Base-by-base conservation (phyloP, 352 stramenopile genomes). In the Phytophthora sp. region DNA sequence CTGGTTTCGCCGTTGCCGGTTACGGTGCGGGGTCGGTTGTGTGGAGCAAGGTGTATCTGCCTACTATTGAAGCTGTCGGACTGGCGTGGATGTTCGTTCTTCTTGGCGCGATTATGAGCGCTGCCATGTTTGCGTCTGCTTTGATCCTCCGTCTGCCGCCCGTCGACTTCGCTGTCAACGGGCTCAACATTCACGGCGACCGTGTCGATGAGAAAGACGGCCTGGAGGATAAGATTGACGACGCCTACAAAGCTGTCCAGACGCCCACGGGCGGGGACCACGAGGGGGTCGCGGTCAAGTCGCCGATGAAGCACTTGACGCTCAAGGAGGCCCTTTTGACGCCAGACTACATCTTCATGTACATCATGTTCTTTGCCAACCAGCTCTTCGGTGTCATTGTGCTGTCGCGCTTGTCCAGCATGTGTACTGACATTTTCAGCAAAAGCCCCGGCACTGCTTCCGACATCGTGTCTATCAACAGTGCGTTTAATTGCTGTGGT, bases 361-460 rank as follows among this genome's bases (percentile, higher is more conserved):
- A 88, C 67, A 70, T 90, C 47, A 87, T 86, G 77, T 84, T 88
- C 65, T 86, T 84, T 41, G 73, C 60, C 54, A 85, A 84, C 61
- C 80, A 87, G 71, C 73, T 86, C 21, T 90, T 84, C 42, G 79
- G 81, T 7, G 75, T 87, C 46, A 85, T 88, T 38, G 77, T 87
- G 49, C 79, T 90, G 42, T 88, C 81, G 4, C 81, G 79, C 61
- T 71, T 90, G 4, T 82, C 75, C 33, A 68, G 57, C 41, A 88
- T 89, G 79, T 84, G 74, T 41, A 69, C 66, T 0, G 74, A 82
- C 21, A 71, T 89, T 8, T 89, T 89, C 62, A 63, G 57, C 52
- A 82, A 83, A 58, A 80, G 63, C 7, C 29, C 75, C 1, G 58
- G 46, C 13, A 64, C 77, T 29, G 76, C 65, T 27, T 78, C 80